Conservation (phyloP, 2,329 filamentous ascomycete species). For the Hortaea sp. region DNA sequence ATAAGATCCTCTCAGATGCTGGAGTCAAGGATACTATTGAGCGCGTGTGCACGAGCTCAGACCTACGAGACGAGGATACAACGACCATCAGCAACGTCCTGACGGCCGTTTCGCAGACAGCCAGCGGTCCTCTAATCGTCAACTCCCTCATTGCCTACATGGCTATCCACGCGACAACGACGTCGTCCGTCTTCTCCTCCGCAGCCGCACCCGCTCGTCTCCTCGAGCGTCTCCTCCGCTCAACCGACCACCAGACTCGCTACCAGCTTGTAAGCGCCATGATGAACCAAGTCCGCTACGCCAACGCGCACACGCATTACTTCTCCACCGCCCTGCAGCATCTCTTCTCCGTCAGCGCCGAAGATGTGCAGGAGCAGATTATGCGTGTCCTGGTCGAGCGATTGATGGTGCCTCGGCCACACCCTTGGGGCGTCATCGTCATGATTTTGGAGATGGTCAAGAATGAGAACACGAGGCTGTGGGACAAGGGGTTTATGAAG, state of each 20-base stretch:
- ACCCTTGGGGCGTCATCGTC: slow-evolving; percentile 89
- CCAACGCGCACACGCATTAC: slow-evolving; percentile 83
- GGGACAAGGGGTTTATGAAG: slow-evolving; percentile 87
- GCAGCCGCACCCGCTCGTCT: slow-evolving; percentile 59
- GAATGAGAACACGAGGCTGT: slow-evolving; percentile 85
- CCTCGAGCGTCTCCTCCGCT: slow-evolving; percentile 66
- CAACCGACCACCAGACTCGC: slow-evolving; percentile 64
- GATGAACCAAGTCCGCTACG: slow-evolving; percentile 83
- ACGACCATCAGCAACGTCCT: slow-evolving; percentile 68
- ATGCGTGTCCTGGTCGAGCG: slow-evolving; percentile 81
- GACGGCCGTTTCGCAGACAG: not conserved
- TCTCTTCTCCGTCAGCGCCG: slow-evolving; percentile 55
- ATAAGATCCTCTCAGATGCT: slow-evolving; percentile 39
- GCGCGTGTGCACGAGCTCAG: slow-evolving; percentile 29
- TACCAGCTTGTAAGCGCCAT: slow-evolving; percentile 80
- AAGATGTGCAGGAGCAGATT: slow-evolving; percentile 85
- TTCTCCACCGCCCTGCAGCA: slow-evolving; percentile 80
- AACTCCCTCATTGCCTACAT: slow-evolving; percentile 79
- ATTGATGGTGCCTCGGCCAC: slow-evolving; percentile 77
- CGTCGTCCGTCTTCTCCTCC: slow-evolving; percentile 53
- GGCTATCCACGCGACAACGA: slow-evolving; percentile 60
- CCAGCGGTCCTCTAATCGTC: slow-evolving; percentile 54
- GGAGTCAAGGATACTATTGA: slow-evolving; percentile 47
- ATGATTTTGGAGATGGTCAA: slow-evolving; percentile 83
- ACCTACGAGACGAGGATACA: slow-evolving; percentile 60